phyloP scores from a whole-genome alignment of 1,284 basidiomycete genomes.

The Leccinum subspadiceum region DNA sequence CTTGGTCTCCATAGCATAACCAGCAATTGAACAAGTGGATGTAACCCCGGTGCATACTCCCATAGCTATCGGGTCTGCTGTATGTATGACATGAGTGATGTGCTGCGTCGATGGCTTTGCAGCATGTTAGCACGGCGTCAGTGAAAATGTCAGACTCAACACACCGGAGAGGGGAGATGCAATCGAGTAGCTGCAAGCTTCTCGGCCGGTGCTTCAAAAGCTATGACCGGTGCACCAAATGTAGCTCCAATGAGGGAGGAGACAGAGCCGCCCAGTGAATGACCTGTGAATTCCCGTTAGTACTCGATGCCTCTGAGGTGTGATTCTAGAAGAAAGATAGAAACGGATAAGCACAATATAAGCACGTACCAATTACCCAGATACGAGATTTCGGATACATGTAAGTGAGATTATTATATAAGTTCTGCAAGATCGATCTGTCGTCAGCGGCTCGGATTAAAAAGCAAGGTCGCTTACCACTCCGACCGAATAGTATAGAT shows the following conservation, averaged over 20 bases:
- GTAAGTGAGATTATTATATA: slow-evolving; percentile 79
- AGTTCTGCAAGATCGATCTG: slow-evolving; percentile 42
- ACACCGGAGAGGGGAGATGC: slow-evolving; percentile 68
- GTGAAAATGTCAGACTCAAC: slow-evolving; percentile 10
- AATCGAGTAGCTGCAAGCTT: slow-evolving; percentile 70
- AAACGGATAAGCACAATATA: neutral
- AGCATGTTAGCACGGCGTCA: neutral
- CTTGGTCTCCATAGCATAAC: slow-evolving; percentile 63
- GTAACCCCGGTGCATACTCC: slow-evolving; percentile 60
- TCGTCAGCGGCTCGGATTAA: neutral
- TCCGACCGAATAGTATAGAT: slow-evolving; percentile 76
- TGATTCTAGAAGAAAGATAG: neutral
- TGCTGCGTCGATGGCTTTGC: slow-evolving; percentile 53
- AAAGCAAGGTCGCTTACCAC: slow-evolving; percentile 40
- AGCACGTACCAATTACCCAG: slow-evolving; percentile 59
- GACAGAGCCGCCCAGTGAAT: slow-evolving; percentile 80
- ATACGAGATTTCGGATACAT: slow-evolving; percentile 81
- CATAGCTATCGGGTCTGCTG: slow-evolving; percentile 69
- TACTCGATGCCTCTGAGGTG: neutral
- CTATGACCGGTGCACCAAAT: slow-evolving; percentile 81
- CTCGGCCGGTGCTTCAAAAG: slow-evolving; percentile 83
- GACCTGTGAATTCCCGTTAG: slow-evolving; percentile 38
- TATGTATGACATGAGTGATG: slow-evolving; percentile 72
- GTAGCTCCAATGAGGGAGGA: slow-evolving; percentile 77
- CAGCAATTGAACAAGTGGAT: slow-evolving; percentile 57